Conservation (phyloP, 257 asterid genomes). For the Handroanthus guayacan region DNA sequence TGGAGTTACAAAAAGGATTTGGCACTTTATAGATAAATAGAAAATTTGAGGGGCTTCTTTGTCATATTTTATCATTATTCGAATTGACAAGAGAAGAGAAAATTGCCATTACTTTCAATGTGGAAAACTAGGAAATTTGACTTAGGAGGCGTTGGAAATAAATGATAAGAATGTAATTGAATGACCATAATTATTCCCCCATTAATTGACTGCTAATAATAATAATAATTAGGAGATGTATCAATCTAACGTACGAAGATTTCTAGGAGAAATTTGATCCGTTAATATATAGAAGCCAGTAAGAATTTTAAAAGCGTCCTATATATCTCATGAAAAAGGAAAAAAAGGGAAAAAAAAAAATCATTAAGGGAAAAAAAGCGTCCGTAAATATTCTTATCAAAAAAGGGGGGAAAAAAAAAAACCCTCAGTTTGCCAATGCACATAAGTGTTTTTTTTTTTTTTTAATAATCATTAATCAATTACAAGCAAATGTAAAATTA, state of each 20-base stretch:
- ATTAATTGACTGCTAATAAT: background rate
- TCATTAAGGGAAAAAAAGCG: no score
- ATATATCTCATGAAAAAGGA: no score
- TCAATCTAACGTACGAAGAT: background rate
- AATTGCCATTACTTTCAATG: slow-evolving; percentile 32
- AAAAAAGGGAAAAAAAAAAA: no score
- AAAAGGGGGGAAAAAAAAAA: no score
- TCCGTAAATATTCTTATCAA: no score
- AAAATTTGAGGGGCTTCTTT: slow-evolving; percentile 39
- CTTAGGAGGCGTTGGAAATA: slow-evolving; percentile 30
- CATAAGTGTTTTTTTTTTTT: no score
- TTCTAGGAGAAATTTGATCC: background rate
- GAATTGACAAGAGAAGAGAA: background rate
- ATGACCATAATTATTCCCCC: slow-evolving; percentile 13
- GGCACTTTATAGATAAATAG: background rate
- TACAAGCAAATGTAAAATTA: no score
- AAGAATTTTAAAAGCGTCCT: background rate
- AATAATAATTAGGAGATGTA: background rate
- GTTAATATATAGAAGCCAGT: background rate
- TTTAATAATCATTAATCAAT: no score
- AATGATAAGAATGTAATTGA: background rate
- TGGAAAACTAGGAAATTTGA: slow-evolving; percentile 27
- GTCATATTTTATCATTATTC: slow-evolving; percentile 3
- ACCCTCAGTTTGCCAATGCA: no score
- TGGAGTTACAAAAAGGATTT: no score